Base-by-base conservation (phyloP, 2,329 filamentous ascomycete species). In the Aspergillus carbonarius region DNA sequence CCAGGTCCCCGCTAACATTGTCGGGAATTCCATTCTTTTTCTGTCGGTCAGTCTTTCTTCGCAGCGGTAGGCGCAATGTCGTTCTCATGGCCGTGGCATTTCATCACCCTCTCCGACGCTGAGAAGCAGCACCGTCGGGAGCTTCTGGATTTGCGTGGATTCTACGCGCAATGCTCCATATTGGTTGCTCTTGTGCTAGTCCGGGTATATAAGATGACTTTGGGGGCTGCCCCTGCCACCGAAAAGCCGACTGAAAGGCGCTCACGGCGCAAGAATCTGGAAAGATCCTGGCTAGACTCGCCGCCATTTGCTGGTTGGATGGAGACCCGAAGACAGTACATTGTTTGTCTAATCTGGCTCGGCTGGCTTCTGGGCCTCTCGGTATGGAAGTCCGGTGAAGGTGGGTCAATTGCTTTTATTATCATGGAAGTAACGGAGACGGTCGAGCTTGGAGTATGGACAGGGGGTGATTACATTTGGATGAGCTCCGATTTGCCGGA, bases 91-190 rank as follows among this genome's bases (percentile, higher is more conserved):
- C 73, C 73, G 15, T 87, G 84, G 68, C 79, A 79, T 27, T 86
- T 86, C 62, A 70, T 82, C 37, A 75, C 76, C n/a, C 74, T 85
- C 25, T 76, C 78, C 12, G 71, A 79, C 13, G 74, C 78, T 25
- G 80, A 85, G 63, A 78, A 81, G 55, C 73, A 80, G 48, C 75
- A 77, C 25, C 78, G 85, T 35, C 78, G 84, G 34, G 73, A 79
- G 23, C 68, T 82, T 23, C 78, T 88, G n/a, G 80, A 85, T 65
- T 73, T 74, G 51, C 83, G 85, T 54, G 84, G 82, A 7, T 70
- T 76, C n/a, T 72, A 83, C 37, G 85, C 84, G 15, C 84, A 87
- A 68, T 71, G 79, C 60, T 85, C 84, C 1, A 76, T 81, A 5
- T 59, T 86, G 8, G 61, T 80, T 4, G 72, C 81, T 13, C 66